Percentiles rank a stretch among this genome's conserved stretches.
Evolutionary conservation across 2,329 filamentous ascomycete genomes (phyloP).

Genomic region (Calonectria naviculata): DNA sequence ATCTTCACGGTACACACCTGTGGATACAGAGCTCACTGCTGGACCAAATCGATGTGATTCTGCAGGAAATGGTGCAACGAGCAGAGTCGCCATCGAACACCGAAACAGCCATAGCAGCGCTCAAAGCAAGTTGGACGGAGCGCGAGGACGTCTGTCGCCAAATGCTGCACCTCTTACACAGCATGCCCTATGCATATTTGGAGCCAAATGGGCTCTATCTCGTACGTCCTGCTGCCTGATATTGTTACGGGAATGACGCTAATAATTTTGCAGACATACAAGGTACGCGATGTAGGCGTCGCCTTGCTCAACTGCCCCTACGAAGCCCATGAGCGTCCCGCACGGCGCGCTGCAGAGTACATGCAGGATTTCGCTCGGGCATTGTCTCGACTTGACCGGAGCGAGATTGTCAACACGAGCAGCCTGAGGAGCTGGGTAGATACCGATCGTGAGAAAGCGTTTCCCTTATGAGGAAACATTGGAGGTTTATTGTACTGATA

Average conservation of each 20-base stretch:
- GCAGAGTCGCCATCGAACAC: not conserved
- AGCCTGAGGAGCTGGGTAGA: slow-evolving; percentile 46
- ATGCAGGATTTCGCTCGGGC: slow-evolving; percentile 43
- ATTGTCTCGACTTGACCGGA: slow-evolving; percentile 43
- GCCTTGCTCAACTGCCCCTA: slow-evolving; percentile 48
- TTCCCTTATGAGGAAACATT: not conserved
- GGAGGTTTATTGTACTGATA: not conserved
- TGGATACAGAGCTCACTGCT: slow-evolving; percentile 50
- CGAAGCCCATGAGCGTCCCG: slow-evolving; percentile 36
- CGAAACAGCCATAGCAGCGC: not conserved
- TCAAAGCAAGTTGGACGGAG: slow-evolving; percentile 43
- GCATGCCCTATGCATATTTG: slow-evolving; percentile 43
- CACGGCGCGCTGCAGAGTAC: slow-evolving; percentile 40
- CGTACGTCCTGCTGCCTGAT: slow-evolving; percentile 22
- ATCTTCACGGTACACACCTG: slow-evolving; percentile 50
- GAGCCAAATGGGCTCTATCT: slow-evolving; percentile 50
- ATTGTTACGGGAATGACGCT: not conserved
- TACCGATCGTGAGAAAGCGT: slow-evolving; percentile 11
- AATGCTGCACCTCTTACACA: slow-evolving; percentile 47
- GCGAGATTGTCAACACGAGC: slow-evolving; percentile 45
- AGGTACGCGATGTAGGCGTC: slow-evolving; percentile 49
- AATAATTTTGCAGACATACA: slow-evolving; percentile 37
- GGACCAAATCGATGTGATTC: slow-evolving; percentile 45
- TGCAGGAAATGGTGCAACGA: slow-evolving; percentile 26
- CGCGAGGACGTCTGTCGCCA: slow-evolving; percentile 50